These are phyloP conservation scores for Tubosaeta sp. DNA, from an alignment of 768 basidiomycete species.

Conservation along the genomic window DNA sequence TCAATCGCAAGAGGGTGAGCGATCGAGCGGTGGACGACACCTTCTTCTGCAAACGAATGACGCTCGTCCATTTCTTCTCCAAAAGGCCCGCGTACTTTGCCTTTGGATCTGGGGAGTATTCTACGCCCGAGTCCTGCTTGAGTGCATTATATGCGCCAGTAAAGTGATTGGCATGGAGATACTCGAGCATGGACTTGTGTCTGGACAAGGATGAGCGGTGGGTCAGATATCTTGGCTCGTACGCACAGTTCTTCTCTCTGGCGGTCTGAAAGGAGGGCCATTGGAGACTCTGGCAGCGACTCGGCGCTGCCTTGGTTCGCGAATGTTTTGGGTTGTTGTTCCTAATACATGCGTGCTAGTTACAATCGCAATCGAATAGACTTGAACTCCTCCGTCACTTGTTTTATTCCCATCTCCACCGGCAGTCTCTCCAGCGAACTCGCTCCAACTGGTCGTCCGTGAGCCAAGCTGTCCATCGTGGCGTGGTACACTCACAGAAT, in stretches of 20 bases:
- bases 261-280: slow-evolving; percentile 44
- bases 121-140: slow-evolving; percentile 49
- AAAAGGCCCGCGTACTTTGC: slow-evolving; percentile 82
- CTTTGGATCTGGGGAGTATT: slow-evolving; percentile 80
- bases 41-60: slow-evolving; percentile 95
- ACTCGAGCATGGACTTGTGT: slow-evolving; percentile 79
- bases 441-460: neutral
- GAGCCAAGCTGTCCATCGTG: neutral
- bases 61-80: slow-evolving; percentile 98
- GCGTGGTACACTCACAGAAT: slow-evolving; percentile 16
- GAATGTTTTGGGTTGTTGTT: slow-evolving; percentile 33
- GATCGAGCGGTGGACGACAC: slow-evolving; percentile 35
- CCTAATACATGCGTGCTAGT: neutral
- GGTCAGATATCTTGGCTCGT: slow-evolving; percentile 1
- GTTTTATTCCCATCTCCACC: neutral
- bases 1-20: slow-evolving; percentile 3
- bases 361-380: neutral
- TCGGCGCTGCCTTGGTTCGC: slow-evolving; percentile 1
- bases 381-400: neutral
- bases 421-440: neutral
- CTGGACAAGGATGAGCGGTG: slow-evolving; percentile 34
- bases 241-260: slow-evolving; percentile 48
- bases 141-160: slow-evolving; percentile 57
- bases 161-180: slow-evolving; percentile 65
- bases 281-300: slow-evolving; percentile 15